Evolutionary conservation across 164 flowering plant genomes (phyloP).

Genomic region (Cinnamomum micranthum): DNA sequence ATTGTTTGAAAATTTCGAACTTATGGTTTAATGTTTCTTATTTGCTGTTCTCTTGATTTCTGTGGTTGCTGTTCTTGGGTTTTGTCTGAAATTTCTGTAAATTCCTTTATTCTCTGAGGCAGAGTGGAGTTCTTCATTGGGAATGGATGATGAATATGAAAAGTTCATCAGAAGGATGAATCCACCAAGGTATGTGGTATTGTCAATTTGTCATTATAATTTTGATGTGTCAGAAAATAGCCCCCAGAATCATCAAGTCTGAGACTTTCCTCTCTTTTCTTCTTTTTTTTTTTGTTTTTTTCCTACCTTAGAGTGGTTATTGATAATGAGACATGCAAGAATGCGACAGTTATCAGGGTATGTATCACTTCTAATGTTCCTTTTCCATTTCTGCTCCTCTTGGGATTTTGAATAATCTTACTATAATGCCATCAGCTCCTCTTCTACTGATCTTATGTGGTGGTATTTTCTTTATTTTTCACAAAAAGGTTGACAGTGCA

Average conservation of each 20-base stretch:
- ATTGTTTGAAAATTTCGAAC: not conserved
- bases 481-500: constrained; percentile 82
- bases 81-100: constrained; percentile 1
- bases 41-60: not conserved
- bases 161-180: constrained; percentile 80
- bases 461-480: constrained; percentile 8
- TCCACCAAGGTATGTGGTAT: constrained; percentile 69
- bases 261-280: constrained; percentile 9
- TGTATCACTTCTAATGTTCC: constrained; percentile 3
- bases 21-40: not conserved
- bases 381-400: not conserved
- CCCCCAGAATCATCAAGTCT: not conserved
- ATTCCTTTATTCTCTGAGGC: constrained; percentile 31
- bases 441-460: constrained; percentile 8
- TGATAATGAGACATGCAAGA: constrained; percentile 81
- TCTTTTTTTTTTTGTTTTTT: not conserved
- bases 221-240: not conserved
- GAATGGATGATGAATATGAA: constrained; percentile 87
- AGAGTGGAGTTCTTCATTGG: constrained; percentile 47
- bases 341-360: constrained; percentile 81
- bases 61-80: not conserved
- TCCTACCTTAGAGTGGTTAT: constrained; percentile 68
- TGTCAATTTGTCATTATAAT: not conserved
- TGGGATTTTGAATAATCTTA: too few relatives aligned
- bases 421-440: not conserved